Conservation (phyloP, 2,329 filamentous ascomycete species). For the Fusarium solani-melongenae region DNA sequence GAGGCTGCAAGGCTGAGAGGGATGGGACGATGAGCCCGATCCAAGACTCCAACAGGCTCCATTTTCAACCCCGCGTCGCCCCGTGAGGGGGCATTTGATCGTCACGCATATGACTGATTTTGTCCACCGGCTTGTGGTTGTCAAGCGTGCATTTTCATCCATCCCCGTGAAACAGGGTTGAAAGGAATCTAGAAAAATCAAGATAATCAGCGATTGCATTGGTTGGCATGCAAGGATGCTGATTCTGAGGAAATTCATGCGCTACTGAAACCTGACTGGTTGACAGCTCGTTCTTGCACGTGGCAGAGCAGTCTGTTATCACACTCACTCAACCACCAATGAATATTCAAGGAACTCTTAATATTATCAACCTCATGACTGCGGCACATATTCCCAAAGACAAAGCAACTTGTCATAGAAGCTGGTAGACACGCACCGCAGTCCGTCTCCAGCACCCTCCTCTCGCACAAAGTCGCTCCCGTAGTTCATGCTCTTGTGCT, state of each 20-base stretch:
- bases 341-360: background rate
- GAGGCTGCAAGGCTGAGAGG: constrained; percentile 34
- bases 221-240: background rate
- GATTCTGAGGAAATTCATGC: background rate
- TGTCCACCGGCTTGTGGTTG: background rate
- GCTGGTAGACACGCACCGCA: constrained; percentile 74
- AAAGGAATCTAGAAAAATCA: background rate
- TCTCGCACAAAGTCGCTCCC: constrained; percentile 75
- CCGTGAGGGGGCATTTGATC: background rate
- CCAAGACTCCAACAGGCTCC: constrained; percentile 2
- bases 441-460: constrained; percentile 32
- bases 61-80: constrained; percentile 20
- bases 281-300: background rate
- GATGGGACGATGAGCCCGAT: constrained; percentile 8
- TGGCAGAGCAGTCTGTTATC: background rate
- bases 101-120: background rate
- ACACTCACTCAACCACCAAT: background rate
- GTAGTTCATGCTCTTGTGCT: constrained; percentile 96
- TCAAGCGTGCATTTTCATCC: background rate
- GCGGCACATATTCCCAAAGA: constrained; percentile 64
- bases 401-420: constrained; percentile 81
- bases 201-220: background rate
- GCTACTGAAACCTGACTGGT: background rate
- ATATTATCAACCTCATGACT: background rate
- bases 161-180: background rate